Evolutionary conservation across 169 alveolate species (phyloP).

Genomic region (Plasmodium gonderi): DNA sequence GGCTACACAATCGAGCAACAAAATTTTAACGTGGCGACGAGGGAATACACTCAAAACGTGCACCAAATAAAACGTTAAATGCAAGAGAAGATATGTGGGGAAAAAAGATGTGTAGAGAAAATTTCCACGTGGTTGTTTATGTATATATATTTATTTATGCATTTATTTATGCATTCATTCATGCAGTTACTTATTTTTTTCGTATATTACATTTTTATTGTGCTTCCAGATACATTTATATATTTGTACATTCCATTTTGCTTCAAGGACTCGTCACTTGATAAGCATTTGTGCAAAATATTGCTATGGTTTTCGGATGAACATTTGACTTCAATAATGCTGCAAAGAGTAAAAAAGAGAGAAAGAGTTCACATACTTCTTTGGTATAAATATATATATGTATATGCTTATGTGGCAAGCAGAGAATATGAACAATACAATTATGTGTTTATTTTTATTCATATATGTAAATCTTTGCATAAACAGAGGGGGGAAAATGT

Average conservation of each 20-base stretch:
- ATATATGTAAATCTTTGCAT: background rate
- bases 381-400: too few relatives aligned
- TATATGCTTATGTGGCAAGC: background rate
- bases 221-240: conserved; percentile 29
- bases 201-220: conserved; percentile 40
- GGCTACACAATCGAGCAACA: too few relatives aligned
- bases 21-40: background rate
- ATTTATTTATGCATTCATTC: background rate
- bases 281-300: conserved; percentile 53
- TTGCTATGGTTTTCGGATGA: conserved; percentile 39
- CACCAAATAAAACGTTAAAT: background rate
- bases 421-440: background rate
- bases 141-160: background rate
- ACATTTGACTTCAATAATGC: conserved; percentile 68
- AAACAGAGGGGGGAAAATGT: too few relatives aligned
- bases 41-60: background rate
- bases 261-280: conserved; percentile 64
- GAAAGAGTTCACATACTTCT: background rate
- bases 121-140: background rate
- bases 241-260: conserved; percentile 47
- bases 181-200: background rate
- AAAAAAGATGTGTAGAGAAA: background rate
- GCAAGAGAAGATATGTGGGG: background rate
- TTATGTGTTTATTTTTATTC: background rate
- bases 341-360: background rate